Conservation (phyloP, 2,329 filamentous ascomycete species). For the Esteya vermicola region DNA sequence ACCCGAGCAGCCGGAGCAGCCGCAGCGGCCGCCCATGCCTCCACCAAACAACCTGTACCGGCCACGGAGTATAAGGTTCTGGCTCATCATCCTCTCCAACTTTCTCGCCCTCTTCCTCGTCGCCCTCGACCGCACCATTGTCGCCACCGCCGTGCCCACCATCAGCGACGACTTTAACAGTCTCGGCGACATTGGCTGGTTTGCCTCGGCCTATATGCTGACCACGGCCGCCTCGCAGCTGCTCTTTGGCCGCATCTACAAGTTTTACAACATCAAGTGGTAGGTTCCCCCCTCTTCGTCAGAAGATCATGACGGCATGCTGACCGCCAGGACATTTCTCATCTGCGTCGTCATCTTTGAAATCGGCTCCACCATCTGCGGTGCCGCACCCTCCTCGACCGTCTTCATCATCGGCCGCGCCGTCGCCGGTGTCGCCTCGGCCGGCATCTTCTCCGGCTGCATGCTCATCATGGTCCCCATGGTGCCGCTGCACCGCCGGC, state of each 20-base stretch:
- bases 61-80: constrained; percentile 38
- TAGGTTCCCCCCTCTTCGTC: constrained; percentile 11
- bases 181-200: constrained; percentile 49
- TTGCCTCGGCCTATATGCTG: constrained; percentile 46
- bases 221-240: constrained; percentile 42
- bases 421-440: constrained; percentile 39
- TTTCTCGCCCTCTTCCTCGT: constrained; percentile 39
- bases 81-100: constrained; percentile 38
- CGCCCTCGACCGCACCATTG: constrained; percentile 42
- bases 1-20: constrained; percentile 5
- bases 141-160: constrained; percentile 37
- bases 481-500: constrained; percentile 45
- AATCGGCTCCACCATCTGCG: constrained; percentile 39
- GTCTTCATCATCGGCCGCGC: constrained; percentile 42
- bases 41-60: constrained; percentile 26
- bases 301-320: background rate
- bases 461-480: constrained; percentile 43
- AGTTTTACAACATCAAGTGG: constrained; percentile 36
- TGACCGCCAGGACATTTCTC: constrained; percentile 30
- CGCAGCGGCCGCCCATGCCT: constrained; percentile 6
- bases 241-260: constrained; percentile 39
- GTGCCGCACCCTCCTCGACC: constrained; percentile 35
- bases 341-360: constrained; percentile 35
- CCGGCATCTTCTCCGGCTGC: constrained; percentile 42
- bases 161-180: constrained; percentile 45